A percentile compares a stretch with the other conserved stretches of the same genome.
phyloP scores from a whole-genome alignment of 2,329 filamentous ascomycete species.

The Harringtonia lauricola region DNA sequence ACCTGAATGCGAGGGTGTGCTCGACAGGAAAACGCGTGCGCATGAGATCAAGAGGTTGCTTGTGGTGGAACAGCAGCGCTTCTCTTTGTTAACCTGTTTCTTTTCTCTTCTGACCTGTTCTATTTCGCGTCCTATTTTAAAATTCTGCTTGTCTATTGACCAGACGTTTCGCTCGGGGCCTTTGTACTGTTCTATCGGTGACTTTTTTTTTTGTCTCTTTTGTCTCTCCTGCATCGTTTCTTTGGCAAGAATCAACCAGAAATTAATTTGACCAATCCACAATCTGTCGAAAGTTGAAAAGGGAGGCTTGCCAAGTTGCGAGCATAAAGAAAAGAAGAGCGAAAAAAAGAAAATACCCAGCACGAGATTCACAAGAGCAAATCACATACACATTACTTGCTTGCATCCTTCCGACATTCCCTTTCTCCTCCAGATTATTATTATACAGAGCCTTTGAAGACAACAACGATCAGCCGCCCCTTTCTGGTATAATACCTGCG shows the following conservation, averaged over 20 bases:
- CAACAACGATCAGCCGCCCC: no score
- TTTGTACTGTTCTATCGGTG: constrained; percentile 9
- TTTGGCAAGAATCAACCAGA: constrained; percentile 11
- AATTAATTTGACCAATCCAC: constrained; percentile 14
- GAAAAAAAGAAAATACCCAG: background rate
- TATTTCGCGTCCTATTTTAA: background rate
- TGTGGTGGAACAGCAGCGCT: constrained; percentile 6
- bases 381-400: background rate
- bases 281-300: constrained; percentile 18
- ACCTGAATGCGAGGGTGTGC: background rate
- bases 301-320: constrained; percentile 5
- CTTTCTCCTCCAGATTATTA: no score
- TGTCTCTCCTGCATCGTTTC: constrained; percentile 4
- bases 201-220: background rate
- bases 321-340: background rate
- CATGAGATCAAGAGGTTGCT: constrained; percentile 3
- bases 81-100: constrained; percentile 2
- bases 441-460: no score
- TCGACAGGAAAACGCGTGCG: constrained; percentile 3
- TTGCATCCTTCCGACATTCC: background rate
- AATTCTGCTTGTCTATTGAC: constrained; percentile 1
- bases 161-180: constrained; percentile 3
- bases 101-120: constrained; percentile 1
- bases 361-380: no score
- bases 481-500: background rate